Evolutionary conservation across 2,329 filamentous ascomycete genomes (phyloP), one percentile per base, ranked within the genome.

Genomic region (Fusarium musae): DNA sequence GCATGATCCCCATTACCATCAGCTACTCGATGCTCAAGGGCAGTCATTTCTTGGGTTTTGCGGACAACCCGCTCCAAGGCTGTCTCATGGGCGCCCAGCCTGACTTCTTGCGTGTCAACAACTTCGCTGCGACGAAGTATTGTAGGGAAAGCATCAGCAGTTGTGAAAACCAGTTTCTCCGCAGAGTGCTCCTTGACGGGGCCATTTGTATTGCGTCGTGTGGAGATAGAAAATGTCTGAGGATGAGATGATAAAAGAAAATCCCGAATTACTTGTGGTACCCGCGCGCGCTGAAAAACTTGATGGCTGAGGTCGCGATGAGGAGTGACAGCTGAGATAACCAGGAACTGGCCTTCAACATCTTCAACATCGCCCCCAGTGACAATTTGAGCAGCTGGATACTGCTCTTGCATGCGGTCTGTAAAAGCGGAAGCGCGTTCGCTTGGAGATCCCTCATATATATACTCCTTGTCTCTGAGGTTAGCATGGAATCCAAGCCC

Each of bases 71-170:
- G 91, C 80, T 98, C 96, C 69, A 98, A 86, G 1, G 93, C 96
- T n/a, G 94, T 95, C 82, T 98, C 93, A 66, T 96, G 86, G 11
- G 95, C 91, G 37, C 88, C 89, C 32, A 98, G 85, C 16, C 87
- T 87, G 23, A 94, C 81, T 54, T 92, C 91, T 23, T 91, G 88
- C 2, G 89, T 86, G 11, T 89, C 85, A 19, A 97, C 84, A 68
- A 98, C 93, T 83, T 98, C 95, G 76, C 94, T 97, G 62, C 95
- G 90, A 37, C 94, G 90, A 32, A 98, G 85, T 54, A 98, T 97
- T 3, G 95, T 98, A 2, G 96, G 96, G 84, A 98, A 98, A 2
- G 92, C 83, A 77, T 98, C 95, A 0, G 91, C 92, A 1, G 95
- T 96, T 1, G 91, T 93, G 80, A 94, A 97, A 2, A 98, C 83